phyloP scores from a whole-genome alignment of 345 rosid species.

The Salix koriyanagi region DNA sequence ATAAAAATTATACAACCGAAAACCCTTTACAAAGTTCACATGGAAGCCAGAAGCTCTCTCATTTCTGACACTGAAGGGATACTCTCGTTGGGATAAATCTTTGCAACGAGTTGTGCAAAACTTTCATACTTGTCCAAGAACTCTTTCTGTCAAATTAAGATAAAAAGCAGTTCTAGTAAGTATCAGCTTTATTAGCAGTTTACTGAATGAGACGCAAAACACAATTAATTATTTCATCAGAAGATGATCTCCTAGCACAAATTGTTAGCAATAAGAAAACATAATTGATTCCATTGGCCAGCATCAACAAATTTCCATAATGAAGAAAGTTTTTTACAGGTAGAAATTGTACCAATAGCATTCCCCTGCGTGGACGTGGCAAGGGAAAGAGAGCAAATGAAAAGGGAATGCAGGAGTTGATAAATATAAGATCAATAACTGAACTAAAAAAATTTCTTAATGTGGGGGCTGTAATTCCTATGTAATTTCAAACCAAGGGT shows the following conservation, averaged over 20 bases:
- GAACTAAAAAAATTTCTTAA: not conserved
- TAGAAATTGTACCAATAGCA: not conserved
- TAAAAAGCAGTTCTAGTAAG: not conserved
- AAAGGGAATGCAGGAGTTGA: not conserved
- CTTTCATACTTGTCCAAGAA: conserved; percentile 93
- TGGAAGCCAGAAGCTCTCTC: conserved; percentile 72
- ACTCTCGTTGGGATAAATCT: conserved; percentile 76
- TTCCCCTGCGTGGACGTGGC: not conserved
- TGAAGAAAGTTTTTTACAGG: not conserved
- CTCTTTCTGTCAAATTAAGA: conserved; percentile 61
- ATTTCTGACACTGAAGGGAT: conserved; percentile 72
- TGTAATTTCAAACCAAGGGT: not conserved
- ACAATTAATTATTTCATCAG: not conserved
- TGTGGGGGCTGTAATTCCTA: not conserved
- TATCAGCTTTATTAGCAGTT: not conserved
- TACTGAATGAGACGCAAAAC: not conserved
- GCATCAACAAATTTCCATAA: not conserved
- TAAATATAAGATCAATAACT: not conserved
- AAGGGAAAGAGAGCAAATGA: not conserved
- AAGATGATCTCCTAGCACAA: not conserved
- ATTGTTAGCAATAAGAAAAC: not conserved
- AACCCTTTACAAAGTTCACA: conserved; percentile 44
- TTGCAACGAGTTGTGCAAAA: conserved; percentile 79
- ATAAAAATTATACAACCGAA: not conserved
- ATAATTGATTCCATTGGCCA: not conserved